phyloP scores from a whole-genome alignment of 2,329 filamentous ascomycete species.

The Plenodomus tracheiphilus region DNA sequence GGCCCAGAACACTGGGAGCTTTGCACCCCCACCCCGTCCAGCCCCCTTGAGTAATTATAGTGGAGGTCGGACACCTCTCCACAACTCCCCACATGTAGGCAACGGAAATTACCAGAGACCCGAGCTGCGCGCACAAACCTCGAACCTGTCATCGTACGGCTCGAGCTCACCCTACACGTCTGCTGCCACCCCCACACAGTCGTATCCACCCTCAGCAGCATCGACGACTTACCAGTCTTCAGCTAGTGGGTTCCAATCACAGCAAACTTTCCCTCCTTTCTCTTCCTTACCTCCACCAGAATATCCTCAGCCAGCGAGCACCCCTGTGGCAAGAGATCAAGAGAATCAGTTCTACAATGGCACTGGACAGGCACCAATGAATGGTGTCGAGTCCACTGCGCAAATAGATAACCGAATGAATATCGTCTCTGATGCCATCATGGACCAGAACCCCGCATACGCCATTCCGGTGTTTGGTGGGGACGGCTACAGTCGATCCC shows the following conservation, averaged over 20 bases:
- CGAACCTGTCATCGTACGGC: conserved; percentile 38
- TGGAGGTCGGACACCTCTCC: conserved; percentile 34
- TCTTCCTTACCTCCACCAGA: conserved; percentile 62
- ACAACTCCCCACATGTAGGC: conserved; percentile 43
- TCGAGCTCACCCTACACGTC: conserved; percentile 43
- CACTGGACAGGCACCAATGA: conserved; percentile 42
- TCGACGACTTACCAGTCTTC: conserved; percentile 46
- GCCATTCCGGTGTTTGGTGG: conserved; percentile 86
- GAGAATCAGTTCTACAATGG: conserved; percentile 44
- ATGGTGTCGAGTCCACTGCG: conserved; percentile 43
- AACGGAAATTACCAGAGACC: conserved; percentile 41
- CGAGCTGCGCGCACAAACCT: conserved; percentile 42
- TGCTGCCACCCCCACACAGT: conserved; percentile 49
- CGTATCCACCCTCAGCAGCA: conserved; percentile 51
- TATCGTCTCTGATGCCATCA: conserved; percentile 42
- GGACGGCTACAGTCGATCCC: conserved; percentile 82
- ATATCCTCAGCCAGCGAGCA: conserved; percentile 46
- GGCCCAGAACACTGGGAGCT: conserved; percentile 37
- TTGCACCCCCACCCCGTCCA: conserved; percentile 42
- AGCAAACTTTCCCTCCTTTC: conserved; percentile 66
- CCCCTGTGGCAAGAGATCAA: conserved; percentile 43
- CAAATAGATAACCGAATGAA: conserved; percentile 40
- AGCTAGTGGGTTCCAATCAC: conserved; percentile 56
- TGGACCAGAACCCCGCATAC: conserved; percentile 56
- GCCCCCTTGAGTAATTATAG: conserved; percentile 38